These are phyloP conservation scores for Saccharomycopsis sp. DNA, from an alignment of 805 yeast genomes.

Conservation along the genomic window DNA sequence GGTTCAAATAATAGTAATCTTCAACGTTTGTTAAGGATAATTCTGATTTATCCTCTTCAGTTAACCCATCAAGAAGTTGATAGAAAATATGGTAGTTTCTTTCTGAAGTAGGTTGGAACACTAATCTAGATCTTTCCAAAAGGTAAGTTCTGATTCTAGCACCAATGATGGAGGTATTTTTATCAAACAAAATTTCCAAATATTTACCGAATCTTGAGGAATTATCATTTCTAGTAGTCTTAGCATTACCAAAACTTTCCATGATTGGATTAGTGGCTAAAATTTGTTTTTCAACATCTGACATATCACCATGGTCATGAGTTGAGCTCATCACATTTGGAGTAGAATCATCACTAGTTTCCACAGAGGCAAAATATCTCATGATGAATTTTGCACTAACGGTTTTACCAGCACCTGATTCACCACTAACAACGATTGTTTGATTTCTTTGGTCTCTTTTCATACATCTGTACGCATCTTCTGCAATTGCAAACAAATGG, in stretches of 20 bases:
- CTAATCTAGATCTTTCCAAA: slow-evolving; percentile 87
- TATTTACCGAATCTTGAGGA: slow-evolving; percentile 97
- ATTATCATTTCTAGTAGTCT: slow-evolving; percentile 93
- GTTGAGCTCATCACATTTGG: slow-evolving; percentile 29
- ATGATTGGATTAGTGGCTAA: slow-evolving; percentile 93
- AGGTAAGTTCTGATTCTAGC: slow-evolving; percentile 90
- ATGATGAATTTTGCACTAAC: slow-evolving; percentile 94
- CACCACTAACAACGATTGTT: slow-evolving; percentile 95
- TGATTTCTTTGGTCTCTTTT: slow-evolving; percentile 75
- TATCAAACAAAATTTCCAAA: slow-evolving; percentile 79
- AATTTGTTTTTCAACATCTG: slow-evolving; percentile 86
- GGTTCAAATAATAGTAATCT: slow-evolving; percentile 75
- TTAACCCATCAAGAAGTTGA: slow-evolving; percentile 72
- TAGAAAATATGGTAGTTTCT: slow-evolving; percentile 93
- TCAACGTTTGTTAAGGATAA: slow-evolving; percentile 54
- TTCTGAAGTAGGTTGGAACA: slow-evolving; percentile 83
- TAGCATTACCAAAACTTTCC: slow-evolving; percentile 98
- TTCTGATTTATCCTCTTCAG: slow-evolving; percentile 35
- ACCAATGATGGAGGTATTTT: slow-evolving; percentile 71
- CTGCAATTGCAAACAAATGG: slow-evolving; percentile 94
- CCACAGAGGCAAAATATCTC: slow-evolving; percentile 96
- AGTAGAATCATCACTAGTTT: slow-evolving; percentile 29
- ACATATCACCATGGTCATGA: slow-evolving; percentile 49
- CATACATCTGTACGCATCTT: slow-evolving; percentile 95
- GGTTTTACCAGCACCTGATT: slow-evolving; percentile 98